Conservation (phyloP, 331 rosid species). For the Stylosanthes scabra region DNA sequence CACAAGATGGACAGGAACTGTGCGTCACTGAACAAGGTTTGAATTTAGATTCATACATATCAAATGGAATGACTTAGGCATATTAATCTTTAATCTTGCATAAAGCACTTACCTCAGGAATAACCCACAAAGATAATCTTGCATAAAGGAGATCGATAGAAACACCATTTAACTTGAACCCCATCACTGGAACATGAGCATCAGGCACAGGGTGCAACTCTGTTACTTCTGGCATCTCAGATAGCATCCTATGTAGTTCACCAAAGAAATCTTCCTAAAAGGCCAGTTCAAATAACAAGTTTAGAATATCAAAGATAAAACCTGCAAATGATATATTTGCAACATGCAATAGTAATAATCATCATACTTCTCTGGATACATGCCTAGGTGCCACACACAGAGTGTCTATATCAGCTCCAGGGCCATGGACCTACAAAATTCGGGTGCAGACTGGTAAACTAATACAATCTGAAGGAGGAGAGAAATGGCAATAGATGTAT, state of each 20-base stretch:
- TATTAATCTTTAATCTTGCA: constrained; percentile 8
- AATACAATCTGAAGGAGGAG: constrained; percentile 5
- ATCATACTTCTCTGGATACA: constrained; percentile 86
- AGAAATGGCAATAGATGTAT: not conserved
- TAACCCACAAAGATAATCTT: constrained; percentile 77
- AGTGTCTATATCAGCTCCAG: constrained; percentile 94
- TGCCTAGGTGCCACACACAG: constrained; percentile 97
- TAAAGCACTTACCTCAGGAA: constrained; percentile 82
- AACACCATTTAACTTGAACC: constrained; percentile 77
- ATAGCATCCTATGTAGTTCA: constrained; percentile 71
- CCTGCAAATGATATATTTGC: constrained; percentile 30
- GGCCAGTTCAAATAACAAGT: constrained; percentile 40
- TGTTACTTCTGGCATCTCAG: constrained; percentile 90
- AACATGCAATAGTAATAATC: constrained; percentile 28
- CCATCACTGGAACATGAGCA: constrained; percentile 91
- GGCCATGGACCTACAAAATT: constrained; percentile 87
- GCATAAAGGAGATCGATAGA: constrained; percentile 97
- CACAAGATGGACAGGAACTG: constrained; percentile 13
- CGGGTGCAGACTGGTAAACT: not conserved
- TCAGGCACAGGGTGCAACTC: constrained; percentile 97
- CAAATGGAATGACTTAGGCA: constrained; percentile 8
- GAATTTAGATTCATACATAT: constrained; percentile 4
- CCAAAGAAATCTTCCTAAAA: constrained; percentile 93
- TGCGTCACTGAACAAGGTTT: constrained; percentile 11
- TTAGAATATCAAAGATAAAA: constrained; percentile 10